phyloP scores from a whole-genome alignment of 768 basidiomycete genomes.

The Amanita subjunquillea region DNA sequence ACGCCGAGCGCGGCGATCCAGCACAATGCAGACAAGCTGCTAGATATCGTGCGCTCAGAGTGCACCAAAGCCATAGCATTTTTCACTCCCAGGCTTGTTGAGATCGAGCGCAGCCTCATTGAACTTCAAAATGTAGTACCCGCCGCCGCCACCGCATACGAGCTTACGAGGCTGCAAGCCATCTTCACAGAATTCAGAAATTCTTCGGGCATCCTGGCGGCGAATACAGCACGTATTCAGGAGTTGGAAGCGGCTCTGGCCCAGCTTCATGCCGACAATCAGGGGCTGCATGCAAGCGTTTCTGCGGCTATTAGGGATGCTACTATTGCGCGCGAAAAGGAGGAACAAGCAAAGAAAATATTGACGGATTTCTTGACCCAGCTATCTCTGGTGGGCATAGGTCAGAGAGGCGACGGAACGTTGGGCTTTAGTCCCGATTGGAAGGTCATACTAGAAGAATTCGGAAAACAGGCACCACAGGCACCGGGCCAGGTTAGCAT shows the following conservation, averaged over 20 bases:
- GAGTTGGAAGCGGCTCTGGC: not conserved
- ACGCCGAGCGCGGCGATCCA: slow-evolving; percentile 12
- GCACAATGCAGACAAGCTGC: slow-evolving; percentile 11
- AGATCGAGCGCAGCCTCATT: not conserved
- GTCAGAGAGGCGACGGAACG: not conserved
- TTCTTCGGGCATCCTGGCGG: not conserved
- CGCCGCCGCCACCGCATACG: not conserved
- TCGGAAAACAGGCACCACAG: not conserved
- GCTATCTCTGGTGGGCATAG: not conserved
- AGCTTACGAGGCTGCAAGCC: not conserved
- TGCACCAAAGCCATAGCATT: slow-evolving; percentile 9
- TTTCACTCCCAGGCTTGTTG: slow-evolving; percentile 5
- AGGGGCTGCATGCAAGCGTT: not conserved
- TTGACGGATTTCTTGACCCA: not conserved
- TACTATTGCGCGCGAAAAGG: not conserved
- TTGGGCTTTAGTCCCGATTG: not conserved
- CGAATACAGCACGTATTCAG: not conserved
- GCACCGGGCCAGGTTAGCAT: not conserved
- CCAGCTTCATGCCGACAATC: not conserved
- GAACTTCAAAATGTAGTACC: not conserved
- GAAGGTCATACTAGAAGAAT: slow-evolving; percentile 1
- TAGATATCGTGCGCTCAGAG: slow-evolving; percentile 14
- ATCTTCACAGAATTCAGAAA: not conserved
- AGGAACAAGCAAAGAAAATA: not conserved
- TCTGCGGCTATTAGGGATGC: not conserved